Base-by-base conservation (phyloP, 73 alveolate genomes). In the Paramecium caudatum region DNA sequence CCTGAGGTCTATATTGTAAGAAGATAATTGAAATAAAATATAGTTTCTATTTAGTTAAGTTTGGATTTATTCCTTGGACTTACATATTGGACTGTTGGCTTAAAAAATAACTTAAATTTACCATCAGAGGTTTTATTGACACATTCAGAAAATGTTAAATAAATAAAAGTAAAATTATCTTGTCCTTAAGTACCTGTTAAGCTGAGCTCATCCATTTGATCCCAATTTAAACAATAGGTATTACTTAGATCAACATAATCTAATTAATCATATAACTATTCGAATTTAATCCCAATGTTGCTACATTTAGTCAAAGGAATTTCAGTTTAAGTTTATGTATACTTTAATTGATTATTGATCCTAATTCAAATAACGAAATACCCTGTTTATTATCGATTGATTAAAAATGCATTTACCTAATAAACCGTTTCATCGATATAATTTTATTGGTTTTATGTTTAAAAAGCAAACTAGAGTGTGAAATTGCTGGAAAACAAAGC, bases 141-240 rank as follows among this genome's bases (percentile, higher is more conserved):
- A 23, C 80, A 55, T 23, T 6, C 9, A 27, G 23, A 10, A 55
- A 55, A 55, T 8, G 46, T 55, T 19, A 55, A 27, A 55, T 55
- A 55, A 27, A 55, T 55, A 23, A 27, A 55, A 5, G 80, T 55
- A 5, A 27, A 55, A 5, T 55, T 55, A 4, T 55, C 80, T 55
- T 55, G 30, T 55, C 30, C 80, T 23, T 37, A 43, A 12, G 80
- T 55, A 27, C 80, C 80, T 27, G 30, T 55, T 27, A 55, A 23
- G 30, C 45, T 55, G 30, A 55, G 80, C 5, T 21, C 80, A 27
- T 16, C 7, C 46, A 55, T 15, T 27, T 21, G 23, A 25, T 55
- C n/a, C 83, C 83, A 65, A 33, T 65, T 43, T 30, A 65, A 2
- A 33, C 83, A 65, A 55, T 55, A 55, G 1, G 80, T 55, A 55